Base-by-base conservation (phyloP, 2,329 filamentous ascomycete species). In the Alternaria sp. region DNA sequence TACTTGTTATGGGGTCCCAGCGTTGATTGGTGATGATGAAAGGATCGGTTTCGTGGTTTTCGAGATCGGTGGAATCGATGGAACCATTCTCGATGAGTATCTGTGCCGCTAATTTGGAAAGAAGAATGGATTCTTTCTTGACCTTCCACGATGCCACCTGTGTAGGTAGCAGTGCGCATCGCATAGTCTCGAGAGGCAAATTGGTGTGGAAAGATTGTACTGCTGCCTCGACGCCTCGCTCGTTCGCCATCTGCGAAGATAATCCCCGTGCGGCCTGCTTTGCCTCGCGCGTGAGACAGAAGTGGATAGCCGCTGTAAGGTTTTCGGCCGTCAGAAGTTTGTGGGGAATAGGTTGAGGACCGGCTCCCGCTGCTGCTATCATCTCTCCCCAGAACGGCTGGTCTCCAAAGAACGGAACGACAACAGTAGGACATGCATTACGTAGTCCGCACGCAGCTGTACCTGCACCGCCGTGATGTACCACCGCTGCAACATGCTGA, bases 381-480 rank as follows among this genome's bases (percentile, higher is more conserved):
- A 78, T 74, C 5, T 70, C 49, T 21, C 73, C 76, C 76, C 76
- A 78, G 58, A 77, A 77, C 6, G 74, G 77, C 50, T 79, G 77
- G 51, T 75, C 75, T 19, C 76, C 73, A 53, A 78, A 96, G 81
- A 96, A 96, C 0, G 93, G 93, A 0, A 96, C 88, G 2, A 96
- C 85, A 3, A 93, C 85, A 0, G 92, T 96, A 1, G 93, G 92
- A 50, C 89, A 89, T 19, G 91, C 92, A 3, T 89, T 87, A 17
- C 89, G 86, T 62, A 96, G 90, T 8, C 93, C 93, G 0, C 92
- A 91, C 0, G 93, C 92, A 1, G 92, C 93, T 2, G 93, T 96
- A n/a, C 93, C 93, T 4, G 93, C 93, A 59, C 93, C 93, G 15
- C 93, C 93, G 65, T 96, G 93, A 73, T 96, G 93, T 5, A 94